phyloP scores from a whole-genome alignment of 768 basidiomycete species.

The Tricholoma hemisulphureum region DNA sequence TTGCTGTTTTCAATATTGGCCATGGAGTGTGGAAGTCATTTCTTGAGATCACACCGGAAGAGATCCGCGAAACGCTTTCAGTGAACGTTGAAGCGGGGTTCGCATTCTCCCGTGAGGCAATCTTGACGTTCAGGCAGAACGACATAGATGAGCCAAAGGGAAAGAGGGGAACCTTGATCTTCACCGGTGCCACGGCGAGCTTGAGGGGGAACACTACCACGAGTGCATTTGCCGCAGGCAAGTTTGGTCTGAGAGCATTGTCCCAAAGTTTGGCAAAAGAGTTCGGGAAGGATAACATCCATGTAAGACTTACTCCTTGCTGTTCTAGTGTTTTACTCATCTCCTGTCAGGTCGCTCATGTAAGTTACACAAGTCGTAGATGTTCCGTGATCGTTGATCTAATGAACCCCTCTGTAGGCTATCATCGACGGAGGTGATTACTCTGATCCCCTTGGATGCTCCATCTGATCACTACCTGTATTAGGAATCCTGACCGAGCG shows the following conservation, averaged over 20 bases:
- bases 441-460: not conserved
- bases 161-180: conserved; percentile 62
- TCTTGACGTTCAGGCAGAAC: conserved; percentile 60
- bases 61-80: conserved; percentile 50
- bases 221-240: conserved; percentile 62
- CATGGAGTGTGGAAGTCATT: conserved; percentile 64
- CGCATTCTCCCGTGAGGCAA: conserved; percentile 59
- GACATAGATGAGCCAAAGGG: conserved; percentile 46
- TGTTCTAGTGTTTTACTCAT: conserved; percentile 4
- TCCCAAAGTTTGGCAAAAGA: conserved; percentile 75
- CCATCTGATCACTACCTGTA: not conserved
- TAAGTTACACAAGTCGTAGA: conserved; percentile 31
- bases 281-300: conserved; percentile 72
- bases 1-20: conserved; percentile 64
- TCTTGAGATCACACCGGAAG: conserved; percentile 58
- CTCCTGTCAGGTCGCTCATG: conserved; percentile 56
- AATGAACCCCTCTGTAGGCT: conserved; percentile 35
- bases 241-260: conserved; percentile 60
- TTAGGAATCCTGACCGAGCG: conserved; percentile 40
- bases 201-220: conserved; percentile 60
- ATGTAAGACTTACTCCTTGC: conserved; percentile 38
- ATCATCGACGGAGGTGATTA: conserved; percentile 65
- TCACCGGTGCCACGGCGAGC: conserved; percentile 73
- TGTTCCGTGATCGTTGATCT: not conserved
- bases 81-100: conserved; percentile 58